Base-by-base conservation (phyloP, 768 basidiomycete species). In the Hygrocybe punicea region DNA sequence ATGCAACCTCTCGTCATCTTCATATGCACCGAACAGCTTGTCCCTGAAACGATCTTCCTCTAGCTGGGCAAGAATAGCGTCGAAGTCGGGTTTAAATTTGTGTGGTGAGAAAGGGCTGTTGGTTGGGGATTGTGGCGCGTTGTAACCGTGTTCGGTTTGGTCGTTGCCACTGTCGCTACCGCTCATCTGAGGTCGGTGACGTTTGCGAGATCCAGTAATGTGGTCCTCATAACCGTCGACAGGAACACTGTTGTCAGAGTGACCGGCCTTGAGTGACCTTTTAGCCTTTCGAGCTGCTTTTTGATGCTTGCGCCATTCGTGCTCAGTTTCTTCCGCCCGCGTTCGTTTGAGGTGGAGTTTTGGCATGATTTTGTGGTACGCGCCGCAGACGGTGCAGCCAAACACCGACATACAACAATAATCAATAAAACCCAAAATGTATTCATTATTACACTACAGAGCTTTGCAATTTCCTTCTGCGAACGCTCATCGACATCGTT, bases 1-100 rank as follows among this genome's bases (percentile, higher is more conserved):
- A 58, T 88, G 85, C 33, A 89, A 66, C 40, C 83, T 76, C 57
- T 86, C 85, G 58, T 93, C 90, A 29, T 91, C 88, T 45, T 78
- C 86, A 64, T 88, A 74, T 9, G 87, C 88, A 45, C 79, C 83
- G 62, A 82, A 82, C 76, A 93, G 77, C 73, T 85, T 92, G 62
- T 88, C 85, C 42, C 81, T 76, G 67, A 91, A 94, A 25, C 72
- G 73, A 56, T 76, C 69, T 50, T 91, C 87, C 58, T 91, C 89
- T 29, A 82, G 60, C 57, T 84, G 80, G 0, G 79, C 79, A 23
- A 69, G 71, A 8, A 84, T 73, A 35, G 74, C 63, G 19, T 84
- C 84, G 59, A 78, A 75, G 66, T 81, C 79, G 23, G 69, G 68
- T 53, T 75, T 74, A 25, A 63, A 61, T 19, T 58, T n/a, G 44